Conservation (phyloP, 352 stramenopile genomes). For the Pseudoperonospora humuli region DNA sequence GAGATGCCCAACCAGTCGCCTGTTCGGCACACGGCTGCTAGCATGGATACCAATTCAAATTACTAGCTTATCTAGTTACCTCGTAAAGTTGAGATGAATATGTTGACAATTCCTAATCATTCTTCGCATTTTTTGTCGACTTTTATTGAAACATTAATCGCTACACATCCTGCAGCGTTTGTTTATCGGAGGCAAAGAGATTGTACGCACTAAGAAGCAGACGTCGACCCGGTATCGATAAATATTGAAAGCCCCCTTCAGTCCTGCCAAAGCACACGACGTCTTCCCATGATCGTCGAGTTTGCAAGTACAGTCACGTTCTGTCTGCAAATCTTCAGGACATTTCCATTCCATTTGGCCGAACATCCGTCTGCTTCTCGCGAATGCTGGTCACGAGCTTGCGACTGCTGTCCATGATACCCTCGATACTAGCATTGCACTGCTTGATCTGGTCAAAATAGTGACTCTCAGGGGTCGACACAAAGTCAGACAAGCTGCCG, state of each 20-base stretch:
- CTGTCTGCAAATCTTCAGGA: slow-evolving; percentile 9
- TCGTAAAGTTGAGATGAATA: too few species aligned
- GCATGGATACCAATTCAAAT: too few species aligned
- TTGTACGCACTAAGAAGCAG: not conserved
- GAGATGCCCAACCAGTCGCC: too few species aligned
- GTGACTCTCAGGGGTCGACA: slow-evolving; percentile 19
- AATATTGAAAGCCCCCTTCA: slow-evolving; percentile 19
- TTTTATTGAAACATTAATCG: too few species aligned
- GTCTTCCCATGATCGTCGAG: not conserved
- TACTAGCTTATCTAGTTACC: too few species aligned
- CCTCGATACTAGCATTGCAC: slow-evolving; percentile 23
- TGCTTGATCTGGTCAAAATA: slow-evolving; percentile 26
- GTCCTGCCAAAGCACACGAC: not conserved
- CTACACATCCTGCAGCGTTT: too few species aligned
- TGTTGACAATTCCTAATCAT: too few species aligned
- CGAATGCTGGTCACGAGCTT: slow-evolving; percentile 15
- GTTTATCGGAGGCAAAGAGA: too few species aligned
- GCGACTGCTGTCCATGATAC: slow-evolving; percentile 24
- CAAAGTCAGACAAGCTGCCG: slow-evolving; percentile 14
- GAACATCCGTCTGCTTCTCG: slow-evolving; percentile 12
- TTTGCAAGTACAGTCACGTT: too few species aligned
- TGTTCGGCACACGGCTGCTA: too few species aligned
- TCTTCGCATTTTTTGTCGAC: too few species aligned
- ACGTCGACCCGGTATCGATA: slow-evolving; percentile 15
- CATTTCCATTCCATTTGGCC: not conserved